phyloP scores from a whole-genome alignment of 345 rosid genomes.

The Lagerstroemia speciosa region DNA sequence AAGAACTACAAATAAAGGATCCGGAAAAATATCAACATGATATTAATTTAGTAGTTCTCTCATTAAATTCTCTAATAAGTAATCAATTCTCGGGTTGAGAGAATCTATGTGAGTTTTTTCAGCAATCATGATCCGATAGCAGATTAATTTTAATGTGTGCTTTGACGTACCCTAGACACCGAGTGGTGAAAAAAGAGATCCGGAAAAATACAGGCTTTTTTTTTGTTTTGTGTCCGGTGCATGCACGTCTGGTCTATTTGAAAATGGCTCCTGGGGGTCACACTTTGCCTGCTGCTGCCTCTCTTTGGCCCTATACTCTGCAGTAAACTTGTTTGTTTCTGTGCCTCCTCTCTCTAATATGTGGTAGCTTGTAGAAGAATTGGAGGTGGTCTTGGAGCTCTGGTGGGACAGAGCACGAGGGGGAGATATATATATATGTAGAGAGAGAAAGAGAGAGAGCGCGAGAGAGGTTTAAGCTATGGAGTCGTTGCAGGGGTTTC shows the following conservation, averaged over 20 bases:
- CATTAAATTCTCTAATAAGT: too few relatives aligned
- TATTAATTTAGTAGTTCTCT: too few relatives aligned
- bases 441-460: conserved; percentile 4
- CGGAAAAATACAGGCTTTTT: too few relatives aligned
- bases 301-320: conserved; percentile 19
- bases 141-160: too few relatives aligned
- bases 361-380: conserved; percentile 13
- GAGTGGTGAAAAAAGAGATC: too few relatives aligned
- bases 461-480: conserved; percentile 1
- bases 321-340: background rate
- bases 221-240: conserved; percentile 12
- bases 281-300: conserved; percentile 4
- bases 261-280: conserved; percentile 21
- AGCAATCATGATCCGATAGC: too few relatives aligned
- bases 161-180: too few relatives aligned
- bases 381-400: conserved; percentile 4
- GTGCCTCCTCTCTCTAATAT: conserved; percentile 5
- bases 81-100: too few relatives aligned
- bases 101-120: too few relatives aligned
- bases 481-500: conserved; percentile 14
- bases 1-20: conserved; percentile 5
- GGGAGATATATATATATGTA: background rate
- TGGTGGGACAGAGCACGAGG: conserved; percentile 21
- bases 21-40: too few relatives aligned
- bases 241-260: conserved; percentile 34